phyloP scores from a whole-genome alignment of 2,329 filamentous ascomycete species.

The Xylariaceae sp. region DNA sequence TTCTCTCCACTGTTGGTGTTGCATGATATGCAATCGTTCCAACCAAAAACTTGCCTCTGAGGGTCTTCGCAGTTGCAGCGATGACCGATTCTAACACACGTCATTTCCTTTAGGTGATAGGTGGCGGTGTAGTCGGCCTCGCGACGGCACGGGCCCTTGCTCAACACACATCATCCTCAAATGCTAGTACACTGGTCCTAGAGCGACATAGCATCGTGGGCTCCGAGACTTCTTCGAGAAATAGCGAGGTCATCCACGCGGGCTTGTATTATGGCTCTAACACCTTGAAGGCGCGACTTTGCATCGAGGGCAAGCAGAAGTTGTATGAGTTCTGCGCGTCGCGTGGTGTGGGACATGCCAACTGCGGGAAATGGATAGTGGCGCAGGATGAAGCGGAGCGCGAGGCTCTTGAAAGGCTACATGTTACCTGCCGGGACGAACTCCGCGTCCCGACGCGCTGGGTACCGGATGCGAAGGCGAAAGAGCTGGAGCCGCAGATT shows the following conservation, averaged over 20 bases:
- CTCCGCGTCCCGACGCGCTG: slow-evolving; percentile 67
- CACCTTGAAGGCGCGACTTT: slow-evolving; percentile 79
- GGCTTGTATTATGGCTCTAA: slow-evolving; percentile 81
- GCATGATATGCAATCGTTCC: too few relatives aligned
- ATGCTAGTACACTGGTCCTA: slow-evolving; percentile 68
- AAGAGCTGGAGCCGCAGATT: slow-evolving; percentile 68
- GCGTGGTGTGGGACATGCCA: slow-evolving; percentile 64
- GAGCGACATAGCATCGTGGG: slow-evolving; percentile 74
- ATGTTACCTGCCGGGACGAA: slow-evolving; percentile 40
- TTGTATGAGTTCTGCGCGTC: slow-evolving; percentile 74
- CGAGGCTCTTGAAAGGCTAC: slow-evolving; percentile 53
- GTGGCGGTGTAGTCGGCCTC: slow-evolving; percentile 69
- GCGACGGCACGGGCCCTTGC: slow-evolving; percentile 73
- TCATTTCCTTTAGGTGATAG: slow-evolving; percentile 43
- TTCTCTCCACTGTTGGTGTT: not conserved
- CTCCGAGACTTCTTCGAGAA: slow-evolving; percentile 83
- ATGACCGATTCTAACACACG: too few relatives aligned
- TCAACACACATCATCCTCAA: slow-evolving; percentile 38
- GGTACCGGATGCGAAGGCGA: slow-evolving; percentile 59
- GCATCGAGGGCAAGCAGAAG: slow-evolving; percentile 69
- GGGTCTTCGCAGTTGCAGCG: too few relatives aligned
- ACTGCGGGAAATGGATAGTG: slow-evolving; percentile 91
- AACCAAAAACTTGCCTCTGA: too few relatives aligned
- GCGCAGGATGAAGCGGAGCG: slow-evolving; percentile 74
- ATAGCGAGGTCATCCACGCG: slow-evolving; percentile 94